Percentiles rank a stretch among this genome's conserved stretches.
phyloP scores from a whole-genome alignment of 805 yeast species.

The Lipomyces sp. region DNA sequence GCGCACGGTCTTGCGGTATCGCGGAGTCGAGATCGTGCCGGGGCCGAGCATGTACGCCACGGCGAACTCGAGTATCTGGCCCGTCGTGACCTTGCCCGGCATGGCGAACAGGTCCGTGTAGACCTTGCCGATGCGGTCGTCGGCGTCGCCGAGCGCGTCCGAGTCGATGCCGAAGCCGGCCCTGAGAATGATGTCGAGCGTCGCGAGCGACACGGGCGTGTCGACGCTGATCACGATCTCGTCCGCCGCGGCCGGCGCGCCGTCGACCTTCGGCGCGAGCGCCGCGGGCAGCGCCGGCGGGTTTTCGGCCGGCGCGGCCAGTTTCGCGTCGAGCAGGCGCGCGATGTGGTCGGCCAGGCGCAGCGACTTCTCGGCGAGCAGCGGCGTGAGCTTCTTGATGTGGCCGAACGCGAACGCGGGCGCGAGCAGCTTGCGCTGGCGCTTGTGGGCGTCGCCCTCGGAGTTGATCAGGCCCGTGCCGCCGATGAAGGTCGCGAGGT shows the following conservation, averaged over 20 bases:
- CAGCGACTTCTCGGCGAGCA: slow-evolving; percentile 12
- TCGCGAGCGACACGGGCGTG: slow-evolving; percentile 12
- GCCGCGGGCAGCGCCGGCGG: background rate
- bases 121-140: slow-evolving; percentile 13
- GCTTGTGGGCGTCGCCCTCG: slow-evolving; percentile 9
- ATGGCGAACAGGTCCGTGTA: slow-evolving; percentile 10
- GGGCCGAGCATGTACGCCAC: slow-evolving; percentile 4
- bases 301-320: background rate
- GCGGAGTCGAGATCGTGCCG: slow-evolving; percentile 4
- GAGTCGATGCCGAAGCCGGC: slow-evolving; percentile 24
- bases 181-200: slow-evolving; percentile 21
- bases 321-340: background rate
- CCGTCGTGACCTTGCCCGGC: background rate
- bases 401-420: slow-evolving; percentile 10
- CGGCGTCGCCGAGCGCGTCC: slow-evolving; percentile 13
- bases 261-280: background rate
- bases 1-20: slow-evolving; percentile 1
- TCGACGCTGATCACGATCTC: slow-evolving; percentile 8
- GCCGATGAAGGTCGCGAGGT: slow-evolving; percentile 1
- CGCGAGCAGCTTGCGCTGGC: slow-evolving; percentile 5
- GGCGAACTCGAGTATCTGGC: background rate
- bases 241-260: background rate
- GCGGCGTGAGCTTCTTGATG: slow-evolving; percentile 14
- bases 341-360: slow-evolving; percentile 4
- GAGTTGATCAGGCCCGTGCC: background rate